A percentile compares a stretch with the other conserved stretches of the same genome.
Evolutionary conservation across 495 filamentous ascomycete genomes (phyloP).

Genomic region (Penicillium atrosanguineum): DNA sequence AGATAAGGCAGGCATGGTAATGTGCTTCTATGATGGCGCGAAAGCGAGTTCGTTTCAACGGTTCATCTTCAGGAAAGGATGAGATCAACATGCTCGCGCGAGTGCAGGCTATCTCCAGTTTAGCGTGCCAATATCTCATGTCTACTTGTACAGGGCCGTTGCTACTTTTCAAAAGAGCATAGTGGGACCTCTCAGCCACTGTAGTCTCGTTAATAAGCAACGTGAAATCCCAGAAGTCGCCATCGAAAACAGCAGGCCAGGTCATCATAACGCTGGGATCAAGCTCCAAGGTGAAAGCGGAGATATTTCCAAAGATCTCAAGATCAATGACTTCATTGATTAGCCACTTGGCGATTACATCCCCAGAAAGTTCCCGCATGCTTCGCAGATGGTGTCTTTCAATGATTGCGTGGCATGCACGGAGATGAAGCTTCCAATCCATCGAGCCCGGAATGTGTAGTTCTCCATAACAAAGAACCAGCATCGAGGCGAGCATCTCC

Average conservation of each 20-base stretch:
- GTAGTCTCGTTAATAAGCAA: constrained; percentile 13
- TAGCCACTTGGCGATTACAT: constrained; percentile 6
- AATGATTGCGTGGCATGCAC: constrained; percentile 17
- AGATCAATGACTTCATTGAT: constrained; percentile 21
- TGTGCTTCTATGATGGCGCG: constrained; percentile 11
- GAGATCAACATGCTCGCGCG: constrained; percentile 1
- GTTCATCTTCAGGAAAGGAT: background rate
- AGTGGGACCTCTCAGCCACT: constrained; percentile 5
- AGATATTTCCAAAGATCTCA: constrained; percentile 13
- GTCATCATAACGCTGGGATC: background rate
- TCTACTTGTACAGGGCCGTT: background rate
- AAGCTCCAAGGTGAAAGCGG: background rate
- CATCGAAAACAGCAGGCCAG: background rate
- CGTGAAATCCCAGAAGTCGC: constrained; percentile 15
- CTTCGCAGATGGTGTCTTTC: constrained; percentile 9
- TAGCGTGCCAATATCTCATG: constrained; percentile 12
- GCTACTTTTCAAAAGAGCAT: background rate
- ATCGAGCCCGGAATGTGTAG: constrained; percentile 15
- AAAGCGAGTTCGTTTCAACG: background rate
- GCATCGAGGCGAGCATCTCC: constrained; percentile 12
- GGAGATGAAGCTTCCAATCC: constrained; percentile 19
- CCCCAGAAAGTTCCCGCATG: background rate
- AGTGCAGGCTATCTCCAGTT: constrained; percentile 9
- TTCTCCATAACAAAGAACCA: constrained; percentile 19
- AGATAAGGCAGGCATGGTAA: constrained; percentile 16